Percentiles rank a stretch among this genome's conserved stretches.
Conservation (phyloP, 225 moss, liverwort and hornwort species). For the Anthoceros angustus region DNA sequence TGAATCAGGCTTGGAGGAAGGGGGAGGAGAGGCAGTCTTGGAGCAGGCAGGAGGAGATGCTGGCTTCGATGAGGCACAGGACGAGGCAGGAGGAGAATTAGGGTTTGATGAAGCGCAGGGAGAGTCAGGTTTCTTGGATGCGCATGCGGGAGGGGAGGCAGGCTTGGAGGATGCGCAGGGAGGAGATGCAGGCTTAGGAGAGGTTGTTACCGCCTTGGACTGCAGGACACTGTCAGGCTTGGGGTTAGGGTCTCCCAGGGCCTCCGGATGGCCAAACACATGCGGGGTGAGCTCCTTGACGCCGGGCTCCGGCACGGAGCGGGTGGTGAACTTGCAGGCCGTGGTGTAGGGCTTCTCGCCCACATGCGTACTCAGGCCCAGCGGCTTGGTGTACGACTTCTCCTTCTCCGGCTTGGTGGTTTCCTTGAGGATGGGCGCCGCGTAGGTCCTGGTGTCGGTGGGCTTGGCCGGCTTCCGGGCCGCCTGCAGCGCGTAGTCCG, state of each 20-base stretch:
- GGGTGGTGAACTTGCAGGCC: neutral
- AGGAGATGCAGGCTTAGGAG: neutral
- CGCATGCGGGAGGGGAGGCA: neutral
- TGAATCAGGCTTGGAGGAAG: too few species aligned
- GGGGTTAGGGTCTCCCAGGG: neutral
- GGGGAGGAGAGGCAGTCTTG: too few species aligned
- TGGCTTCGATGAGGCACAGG: neutral
- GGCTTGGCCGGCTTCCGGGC: conserved; percentile 4
- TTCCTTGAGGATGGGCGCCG: conserved; percentile 5
- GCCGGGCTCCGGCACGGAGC: neutral
- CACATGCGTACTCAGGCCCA: neutral
- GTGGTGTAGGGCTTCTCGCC: conserved; percentile 4
- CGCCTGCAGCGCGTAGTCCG: conserved; percentile 6
- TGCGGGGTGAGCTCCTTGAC: conserved; percentile 2
- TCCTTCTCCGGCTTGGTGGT: conserved; percentile 1
- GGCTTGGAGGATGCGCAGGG: neutral
- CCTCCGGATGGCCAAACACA: neutral
- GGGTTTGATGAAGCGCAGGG: neutral
- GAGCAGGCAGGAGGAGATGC: too few species aligned
- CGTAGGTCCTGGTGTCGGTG: neutral
- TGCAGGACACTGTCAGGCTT: neutral
- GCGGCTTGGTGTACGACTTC: conserved; percentile 4
- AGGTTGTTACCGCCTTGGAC: neutral
- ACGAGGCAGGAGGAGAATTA: neutral
- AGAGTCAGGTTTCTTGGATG: neutral